These are phyloP conservation scores for Nitzschia palea DNA, from an alignment of 108 stramenopile genomes.

Conservation along the genomic window DNA sequence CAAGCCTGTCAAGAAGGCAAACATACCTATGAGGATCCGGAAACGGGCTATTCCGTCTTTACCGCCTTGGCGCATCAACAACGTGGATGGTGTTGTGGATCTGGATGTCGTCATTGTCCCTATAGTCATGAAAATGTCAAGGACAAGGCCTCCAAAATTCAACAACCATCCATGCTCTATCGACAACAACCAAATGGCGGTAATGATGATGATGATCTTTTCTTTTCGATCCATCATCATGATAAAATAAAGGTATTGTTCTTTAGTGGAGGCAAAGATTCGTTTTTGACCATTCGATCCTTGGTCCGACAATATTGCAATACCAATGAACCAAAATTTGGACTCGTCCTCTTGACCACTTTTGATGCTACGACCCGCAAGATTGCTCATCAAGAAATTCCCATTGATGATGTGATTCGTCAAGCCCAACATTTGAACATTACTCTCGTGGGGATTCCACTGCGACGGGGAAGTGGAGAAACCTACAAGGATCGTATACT, in stretches of 20 bases:
- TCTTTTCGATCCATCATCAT: slow-evolving; percentile 15
- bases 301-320: slow-evolving; percentile 43
- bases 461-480: slow-evolving; percentile 64
- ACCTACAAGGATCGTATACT: slow-evolving; percentile 64
- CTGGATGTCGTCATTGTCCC: slow-evolving; percentile 92
- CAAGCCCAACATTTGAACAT: slow-evolving; percentile 77
- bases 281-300: slow-evolving; percentile 81
- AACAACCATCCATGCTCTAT: slow-evolving; percentile 72
- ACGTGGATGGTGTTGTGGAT: slow-evolving; percentile 93
- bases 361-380: slow-evolving; percentile 78
- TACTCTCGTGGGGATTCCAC: slow-evolving; percentile 80
- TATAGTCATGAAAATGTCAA: slow-evolving; percentile 81
- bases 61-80: slow-evolving; percentile 79
- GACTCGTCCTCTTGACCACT: slow-evolving; percentile 82
- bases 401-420: slow-evolving; percentile 61
- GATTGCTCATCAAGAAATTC: slow-evolving; percentile 87
- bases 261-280: slow-evolving; percentile 92
- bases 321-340: slow-evolving; percentile 30
- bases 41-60: slow-evolving; percentile 86
- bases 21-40: slow-evolving; percentile 77
- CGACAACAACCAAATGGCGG: slow-evolving; percentile 20
- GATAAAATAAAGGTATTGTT: slow-evolving; percentile 71
- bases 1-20: slow-evolving; percentile 51
- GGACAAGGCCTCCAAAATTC: slow-evolving; percentile 58
- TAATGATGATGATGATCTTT: not conserved